phyloP scores from a whole-genome alignment of 2,329 filamentous ascomycete species.

The Arthrobotrys iridis region DNA sequence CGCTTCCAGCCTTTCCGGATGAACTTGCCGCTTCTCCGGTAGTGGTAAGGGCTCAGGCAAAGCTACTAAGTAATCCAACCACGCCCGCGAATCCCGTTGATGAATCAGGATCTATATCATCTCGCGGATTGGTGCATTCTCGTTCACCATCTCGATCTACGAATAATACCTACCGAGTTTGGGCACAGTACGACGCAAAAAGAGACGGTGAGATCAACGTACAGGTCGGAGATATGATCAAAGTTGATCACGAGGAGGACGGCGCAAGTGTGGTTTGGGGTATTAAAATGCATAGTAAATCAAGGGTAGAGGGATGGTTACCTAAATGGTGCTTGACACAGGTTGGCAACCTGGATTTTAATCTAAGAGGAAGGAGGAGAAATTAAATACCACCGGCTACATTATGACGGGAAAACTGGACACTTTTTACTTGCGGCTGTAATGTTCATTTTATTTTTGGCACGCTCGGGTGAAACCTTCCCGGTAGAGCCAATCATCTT shows the following conservation, averaged over 20 bases:
- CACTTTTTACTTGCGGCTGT: background rate
- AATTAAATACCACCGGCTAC: background rate
- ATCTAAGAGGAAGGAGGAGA: slow-evolving; percentile 29
- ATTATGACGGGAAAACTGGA: background rate
- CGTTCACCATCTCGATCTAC: slow-evolving; percentile 32
- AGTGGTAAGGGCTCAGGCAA: slow-evolving; percentile 11
- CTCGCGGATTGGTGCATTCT: slow-evolving; percentile 7
- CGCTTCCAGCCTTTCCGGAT: slow-evolving; percentile 41
- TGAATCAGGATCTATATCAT: background rate
- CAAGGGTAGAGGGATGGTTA: slow-evolving; percentile 36
- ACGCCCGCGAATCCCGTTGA: background rate
- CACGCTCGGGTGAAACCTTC: too few species aligned
- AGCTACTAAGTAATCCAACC: slow-evolving; percentile 22
- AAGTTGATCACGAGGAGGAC: slow-evolving; percentile 45
- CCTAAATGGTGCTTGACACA: slow-evolving; percentile 51
- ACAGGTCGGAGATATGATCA: slow-evolving; percentile 49
- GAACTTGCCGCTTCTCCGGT: slow-evolving; percentile 40
- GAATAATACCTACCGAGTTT: slow-evolving; percentile 39
- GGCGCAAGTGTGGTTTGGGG: slow-evolving; percentile 35
- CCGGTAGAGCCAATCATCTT: too few species aligned
- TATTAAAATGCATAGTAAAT: slow-evolving; percentile 40
- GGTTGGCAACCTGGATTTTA: slow-evolving; percentile 41
- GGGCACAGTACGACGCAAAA: slow-evolving; percentile 50
- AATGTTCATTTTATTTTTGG: too few species aligned
- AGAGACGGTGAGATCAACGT: slow-evolving; percentile 42